phyloP scores from a whole-genome alignment of 2,329 filamentous ascomycete species.

The Xylaria polymorpha region DNA sequence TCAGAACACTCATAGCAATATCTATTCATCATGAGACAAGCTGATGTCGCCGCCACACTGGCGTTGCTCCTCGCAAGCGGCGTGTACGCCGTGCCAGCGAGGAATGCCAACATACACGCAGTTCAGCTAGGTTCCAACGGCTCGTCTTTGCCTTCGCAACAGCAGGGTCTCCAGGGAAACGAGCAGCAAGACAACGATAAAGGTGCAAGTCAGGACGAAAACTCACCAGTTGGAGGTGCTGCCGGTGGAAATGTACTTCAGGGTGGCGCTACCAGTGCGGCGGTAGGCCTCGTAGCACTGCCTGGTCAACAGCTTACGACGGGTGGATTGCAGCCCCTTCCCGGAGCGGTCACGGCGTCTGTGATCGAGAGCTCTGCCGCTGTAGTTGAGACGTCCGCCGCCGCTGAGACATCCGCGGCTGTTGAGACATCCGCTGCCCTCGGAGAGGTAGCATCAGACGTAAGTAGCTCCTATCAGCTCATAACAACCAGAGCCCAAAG shows the following conservation, averaged over 20 bases:
- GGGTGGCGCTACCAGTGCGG: not conserved
- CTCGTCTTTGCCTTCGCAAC: not conserved
- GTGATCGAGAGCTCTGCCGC: constrained; percentile 25
- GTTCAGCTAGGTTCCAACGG: constrained; percentile 11
- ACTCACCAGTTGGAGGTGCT: not conserved
- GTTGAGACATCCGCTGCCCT: constrained; percentile 10
- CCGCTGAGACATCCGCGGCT: constrained; percentile 12
- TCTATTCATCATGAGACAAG: constrained; percentile 40
- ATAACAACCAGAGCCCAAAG: not conserved
- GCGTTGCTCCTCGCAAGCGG: constrained; percentile 36
- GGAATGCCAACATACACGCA: constrained; percentile 15
- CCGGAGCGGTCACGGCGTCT: constrained; percentile 24
- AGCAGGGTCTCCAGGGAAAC: not conserved
- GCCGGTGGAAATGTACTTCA: not conserved
- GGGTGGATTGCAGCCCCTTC: constrained; percentile 41
- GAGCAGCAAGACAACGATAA: constrained; percentile 10
- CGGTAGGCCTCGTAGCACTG: constrained; percentile 36
- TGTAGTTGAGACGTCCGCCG: constrained; percentile 19
- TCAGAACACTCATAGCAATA: not conserved
- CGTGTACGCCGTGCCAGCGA: constrained; percentile 39
- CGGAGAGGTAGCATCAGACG: constrained; percentile 24
- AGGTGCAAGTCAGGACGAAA: not conserved
- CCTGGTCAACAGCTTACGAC: constrained; percentile 42
- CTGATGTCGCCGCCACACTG: constrained; percentile 34
- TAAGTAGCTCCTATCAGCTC: not conserved